These are phyloP conservation scores for Rosa lucieae DNA, from an alignment of 306 rosid species.

Conservation along the genomic window DNA sequence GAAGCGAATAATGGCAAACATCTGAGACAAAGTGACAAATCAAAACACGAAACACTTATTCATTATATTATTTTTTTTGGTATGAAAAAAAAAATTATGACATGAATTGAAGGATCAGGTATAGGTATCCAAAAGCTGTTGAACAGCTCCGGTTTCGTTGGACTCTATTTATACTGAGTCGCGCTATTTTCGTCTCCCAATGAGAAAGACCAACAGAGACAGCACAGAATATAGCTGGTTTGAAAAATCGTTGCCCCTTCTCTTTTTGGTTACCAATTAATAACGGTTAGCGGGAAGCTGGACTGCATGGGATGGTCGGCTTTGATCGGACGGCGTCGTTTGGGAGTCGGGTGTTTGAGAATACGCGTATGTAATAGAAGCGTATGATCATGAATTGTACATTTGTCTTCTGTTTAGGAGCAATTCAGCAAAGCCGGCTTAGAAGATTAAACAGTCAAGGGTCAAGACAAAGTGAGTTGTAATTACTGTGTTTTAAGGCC, in stretches of 20 bases:
- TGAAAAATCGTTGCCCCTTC: background rate
- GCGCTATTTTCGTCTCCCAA: constrained; percentile 33
- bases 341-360: too few relatives aligned
- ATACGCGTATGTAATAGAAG: background rate
- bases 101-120: background rate
- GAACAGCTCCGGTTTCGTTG: constrained; percentile 30
- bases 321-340: background rate
- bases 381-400: background rate
- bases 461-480: background rate
- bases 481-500: background rate
- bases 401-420: background rate
- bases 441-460: background rate
- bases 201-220: background rate
- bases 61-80: too few relatives aligned
- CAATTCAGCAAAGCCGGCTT: background rate
- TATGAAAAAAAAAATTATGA: background rate
- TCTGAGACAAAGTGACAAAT: background rate
- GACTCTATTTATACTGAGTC: constrained; percentile 16
- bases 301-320: background rate
- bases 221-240: background rate
- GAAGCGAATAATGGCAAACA: background rate
- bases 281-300: background rate
- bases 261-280: background rate
- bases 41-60: constrained; percentile 7
- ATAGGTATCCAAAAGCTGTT: constrained; percentile 3